Evolutionary conservation across 169 alveolate species (phyloP), one percentile per base, ranked within the genome.

Genomic region (Cryptosporidium viatorum): DNA sequence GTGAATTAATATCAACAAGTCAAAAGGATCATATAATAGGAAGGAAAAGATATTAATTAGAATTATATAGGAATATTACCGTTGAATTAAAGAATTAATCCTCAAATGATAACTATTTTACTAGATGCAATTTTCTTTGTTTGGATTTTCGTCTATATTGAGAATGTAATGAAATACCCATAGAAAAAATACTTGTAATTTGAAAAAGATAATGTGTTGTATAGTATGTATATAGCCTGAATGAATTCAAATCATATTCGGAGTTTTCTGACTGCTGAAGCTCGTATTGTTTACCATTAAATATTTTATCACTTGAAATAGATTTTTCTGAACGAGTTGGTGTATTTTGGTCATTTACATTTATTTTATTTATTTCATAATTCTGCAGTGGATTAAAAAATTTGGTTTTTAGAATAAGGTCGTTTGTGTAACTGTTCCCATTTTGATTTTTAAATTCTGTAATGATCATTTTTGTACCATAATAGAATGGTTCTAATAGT

Each of bases 41-140:
- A 48, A 14, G n/a, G 5, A 48, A 45, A 3, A 2, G 55, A 48
- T 14, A 14, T 48, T 16, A 55, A 52, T n/a, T 18, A 52, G 33
- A 21, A n/a, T 55, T 55, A 26, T 0, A 5, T 23, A 21, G 3
- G 67, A 55, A 55, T 23, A 26, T n/a, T 55, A 0, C 16, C 18
- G 67, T 55, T n/a, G 2, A 55, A 23, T 23, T n/a, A 7, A 21
- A 8, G 21, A 2, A 48, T 14, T 48, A 3, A 5, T n/a, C 35
- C 9, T n/a, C 2, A 55, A 8, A 16, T 23, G 6, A 4, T 55
- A 55, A 23, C 23, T 65, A 80, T 39, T 39, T 80, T 16, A 80
- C 89, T 6, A 80, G 45, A 62, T 62, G 48, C 62, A 80, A 52
- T 31, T 80, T 80, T 39, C 89, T 80, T 43, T 80, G 69, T 43